Evolutionary conservation across 192 early-diverging fungal genomes (phyloP), one percentile per base, ranked within the genome.

Genomic region (Backusella tarrabulga): DNA sequence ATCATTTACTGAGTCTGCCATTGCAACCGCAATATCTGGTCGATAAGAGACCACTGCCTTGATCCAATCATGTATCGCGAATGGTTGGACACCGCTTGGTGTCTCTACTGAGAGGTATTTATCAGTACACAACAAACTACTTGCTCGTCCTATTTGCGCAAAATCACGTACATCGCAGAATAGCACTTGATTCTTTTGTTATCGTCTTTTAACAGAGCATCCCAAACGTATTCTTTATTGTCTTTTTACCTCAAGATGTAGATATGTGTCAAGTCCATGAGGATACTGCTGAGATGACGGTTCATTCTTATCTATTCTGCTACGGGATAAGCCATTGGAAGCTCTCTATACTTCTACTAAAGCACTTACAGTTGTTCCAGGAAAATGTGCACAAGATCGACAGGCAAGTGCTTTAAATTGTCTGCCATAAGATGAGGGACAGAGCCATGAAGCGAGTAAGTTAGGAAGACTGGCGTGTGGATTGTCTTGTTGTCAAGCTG

Each of bases 401-500:
- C 77, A 32, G 81, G 79, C 44, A 87, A 77, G 1, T 60, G 56
- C 6, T 81, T 74, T 74, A 88, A 66, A 56, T 83, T 88, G 54
- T 90, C 87, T 1, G 86, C 80, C 2, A 88, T 83, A 66, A 90
- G 77, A 77, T 90, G 89, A 32, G 85, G 87, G 3, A 90, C 87
- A 1, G 86, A 81, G 9, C 89, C 89, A 32, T 84, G 83, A 71
- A 69, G 70, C 0, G 87, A 87, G 73, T 86, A 87, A 50, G 84
- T 79, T 29, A 90, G 56, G 72, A 82, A 88, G 36, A 84, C 86
- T 35, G 89, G 89, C 7, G 89, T 90, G 19, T 74, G 74, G 3
- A 84, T 72, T 17, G 60, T 75, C 19, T 52, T 76, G 15, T 75
- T 76, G 34, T 50, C 77, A 34, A 84, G 78, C 11, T 71, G 72